phyloP scores from a whole-genome alignment of 768 basidiomycete species.

The Mycena sanguinolenta region DNA sequence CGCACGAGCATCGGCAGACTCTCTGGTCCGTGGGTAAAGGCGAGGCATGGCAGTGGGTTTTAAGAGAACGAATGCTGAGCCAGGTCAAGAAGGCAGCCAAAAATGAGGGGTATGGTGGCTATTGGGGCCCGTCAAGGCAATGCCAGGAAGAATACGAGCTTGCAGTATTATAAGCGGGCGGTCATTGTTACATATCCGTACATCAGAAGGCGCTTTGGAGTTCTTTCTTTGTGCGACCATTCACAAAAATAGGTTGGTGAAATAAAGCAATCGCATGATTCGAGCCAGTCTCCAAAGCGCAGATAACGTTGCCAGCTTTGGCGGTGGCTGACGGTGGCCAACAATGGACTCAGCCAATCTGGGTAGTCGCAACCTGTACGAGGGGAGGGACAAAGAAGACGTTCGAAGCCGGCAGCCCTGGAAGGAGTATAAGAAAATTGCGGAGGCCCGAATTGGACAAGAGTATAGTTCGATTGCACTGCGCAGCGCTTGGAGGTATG shows the following conservation, averaged over 20 bases:
- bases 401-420: too few relatives aligned
- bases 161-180: conserved; percentile 3
- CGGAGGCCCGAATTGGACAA: too few relatives aligned
- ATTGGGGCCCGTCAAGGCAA: conserved; percentile 25
- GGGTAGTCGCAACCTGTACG: too few relatives aligned
- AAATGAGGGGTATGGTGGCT: conserved; percentile 1
- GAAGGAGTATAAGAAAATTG: too few relatives aligned
- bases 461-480: too few relatives aligned
- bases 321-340: too few relatives aligned
- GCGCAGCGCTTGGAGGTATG: too few relatives aligned
- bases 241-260: neutral
- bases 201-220: conserved; percentile 15
- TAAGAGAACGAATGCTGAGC: neutral
- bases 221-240: conserved; percentile 14
- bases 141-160: neutral
- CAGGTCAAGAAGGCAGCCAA: neutral
- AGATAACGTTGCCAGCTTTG: neutral
- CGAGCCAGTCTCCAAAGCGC: neutral
- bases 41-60: conserved; percentile 10
- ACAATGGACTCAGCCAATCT: too few relatives aligned
- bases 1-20: conserved; percentile 27
- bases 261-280: neutral
- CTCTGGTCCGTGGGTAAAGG: conserved; percentile 8
- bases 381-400: too few relatives aligned
- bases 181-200: conserved; percentile 21